Conservation (phyloP, 2,329 filamentous ascomycete species). For the Talaromyces albobiverticillius region DNA sequence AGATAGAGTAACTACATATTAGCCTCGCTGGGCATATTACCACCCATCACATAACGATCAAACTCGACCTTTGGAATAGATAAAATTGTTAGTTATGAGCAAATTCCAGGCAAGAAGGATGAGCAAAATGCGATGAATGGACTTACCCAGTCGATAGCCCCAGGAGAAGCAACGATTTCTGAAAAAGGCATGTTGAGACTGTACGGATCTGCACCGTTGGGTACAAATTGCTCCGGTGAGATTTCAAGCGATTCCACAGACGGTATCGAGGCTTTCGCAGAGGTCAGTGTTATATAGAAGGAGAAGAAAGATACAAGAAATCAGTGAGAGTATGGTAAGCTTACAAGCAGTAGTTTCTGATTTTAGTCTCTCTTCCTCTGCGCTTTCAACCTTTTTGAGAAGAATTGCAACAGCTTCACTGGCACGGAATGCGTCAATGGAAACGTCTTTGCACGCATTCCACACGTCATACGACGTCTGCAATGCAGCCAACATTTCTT, state of each 20-base stretch:
- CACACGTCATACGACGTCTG: slow-evolving; percentile 73
- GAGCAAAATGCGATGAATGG: no score
- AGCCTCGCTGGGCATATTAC: background rate
- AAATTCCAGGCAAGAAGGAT: no score
- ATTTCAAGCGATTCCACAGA: slow-evolving; percentile 14
- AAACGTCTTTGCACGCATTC: slow-evolving; percentile 68
- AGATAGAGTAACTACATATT: background rate
- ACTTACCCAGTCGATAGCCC: slow-evolving; percentile 15
- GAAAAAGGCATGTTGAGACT: slow-evolving; percentile 13
- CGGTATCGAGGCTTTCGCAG: slow-evolving; percentile 9
- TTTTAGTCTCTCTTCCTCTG: background rate
- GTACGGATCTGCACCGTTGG: slow-evolving; percentile 4
- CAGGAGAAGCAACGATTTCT: slow-evolving; percentile 15
- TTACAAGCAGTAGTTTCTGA: slow-evolving; percentile 10
- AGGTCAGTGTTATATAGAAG: background rate
- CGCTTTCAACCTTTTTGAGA: slow-evolving; percentile 56
- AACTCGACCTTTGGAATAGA: slow-evolving; percentile 9
- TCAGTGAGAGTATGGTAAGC: background rate
- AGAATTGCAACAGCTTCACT: slow-evolving; percentile 73
- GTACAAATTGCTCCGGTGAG: slow-evolving; percentile 4
- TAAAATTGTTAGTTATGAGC: no score
- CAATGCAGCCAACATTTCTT: slow-evolving; percentile 70
- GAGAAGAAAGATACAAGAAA: background rate
- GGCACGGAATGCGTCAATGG: slow-evolving; percentile 83
- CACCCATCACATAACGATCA: slow-evolving; percentile 14